Conservation (phyloP, 371 early-diverging fungal genomes). For the Mortierella sp. region DNA sequence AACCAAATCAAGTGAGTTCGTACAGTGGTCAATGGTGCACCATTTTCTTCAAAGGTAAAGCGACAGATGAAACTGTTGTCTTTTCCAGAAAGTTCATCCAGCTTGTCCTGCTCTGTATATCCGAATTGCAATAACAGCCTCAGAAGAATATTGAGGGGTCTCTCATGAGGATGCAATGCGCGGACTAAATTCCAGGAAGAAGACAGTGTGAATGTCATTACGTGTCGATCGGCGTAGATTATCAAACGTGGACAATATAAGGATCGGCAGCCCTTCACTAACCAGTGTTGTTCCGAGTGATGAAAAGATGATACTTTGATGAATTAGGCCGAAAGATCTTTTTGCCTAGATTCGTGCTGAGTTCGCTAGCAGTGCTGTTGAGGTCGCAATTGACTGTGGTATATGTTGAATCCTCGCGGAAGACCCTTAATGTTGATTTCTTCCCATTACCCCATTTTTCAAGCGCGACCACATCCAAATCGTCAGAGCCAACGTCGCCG, state of each 20-base stretch:
- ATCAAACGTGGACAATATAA: too few relatives aligned
- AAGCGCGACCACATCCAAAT: constrained; percentile 16
- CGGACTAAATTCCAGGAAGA: constrained; percentile 48
- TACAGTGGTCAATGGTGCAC: constrained; percentile 60
- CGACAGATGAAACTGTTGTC: constrained; percentile 87
- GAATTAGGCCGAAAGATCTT: constrained; percentile 83
- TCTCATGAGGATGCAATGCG: constrained; percentile 70
- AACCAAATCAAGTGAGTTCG: neutral
- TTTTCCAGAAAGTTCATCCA: constrained; percentile 82
- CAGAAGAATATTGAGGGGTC: constrained; percentile 78
- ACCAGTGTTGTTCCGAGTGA: constrained; percentile 71
- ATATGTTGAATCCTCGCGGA: constrained; percentile 79
- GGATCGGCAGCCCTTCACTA: too few relatives aligned
- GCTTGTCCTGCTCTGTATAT: constrained; percentile 79
- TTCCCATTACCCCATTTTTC: constrained; percentile 35
- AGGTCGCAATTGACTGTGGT: constrained; percentile 77
- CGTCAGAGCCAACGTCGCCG: constrained; percentile 13
- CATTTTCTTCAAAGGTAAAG: constrained; percentile 77
- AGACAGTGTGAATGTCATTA: too few relatives aligned
- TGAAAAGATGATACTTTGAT: constrained; percentile 75
- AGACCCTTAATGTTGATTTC: constrained; percentile 64
- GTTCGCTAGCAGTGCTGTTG: constrained; percentile 73
- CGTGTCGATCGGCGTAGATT: too few relatives aligned
- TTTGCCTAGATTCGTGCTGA: constrained; percentile 74
- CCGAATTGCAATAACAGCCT: constrained; percentile 78